phyloP scores from a whole-genome alignment of 768 basidiomycete species.

The Nidularia pulvinata region DNA sequence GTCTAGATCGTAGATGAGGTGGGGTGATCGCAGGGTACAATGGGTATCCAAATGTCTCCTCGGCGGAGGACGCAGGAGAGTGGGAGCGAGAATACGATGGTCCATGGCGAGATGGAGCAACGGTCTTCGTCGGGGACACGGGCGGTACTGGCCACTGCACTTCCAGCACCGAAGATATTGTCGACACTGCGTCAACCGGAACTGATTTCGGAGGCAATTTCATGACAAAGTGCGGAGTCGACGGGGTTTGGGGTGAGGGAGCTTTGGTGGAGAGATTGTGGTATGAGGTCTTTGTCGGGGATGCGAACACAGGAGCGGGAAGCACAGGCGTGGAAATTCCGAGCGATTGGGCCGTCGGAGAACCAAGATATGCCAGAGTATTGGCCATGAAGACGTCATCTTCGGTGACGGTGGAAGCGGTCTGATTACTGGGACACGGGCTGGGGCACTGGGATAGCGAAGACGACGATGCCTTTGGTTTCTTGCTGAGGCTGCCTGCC shows the following conservation, averaged over 20 bases:
- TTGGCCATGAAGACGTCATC: slow-evolving; percentile 41
- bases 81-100: neutral
- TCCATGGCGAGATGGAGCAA: neutral
- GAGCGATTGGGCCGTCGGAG: slow-evolving; percentile 38
- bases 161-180: slow-evolving; percentile 34
- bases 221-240: no score
- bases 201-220: neutral
- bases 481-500: slow-evolving; percentile 10
- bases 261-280: neutral
- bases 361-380: slow-evolving; percentile 43
- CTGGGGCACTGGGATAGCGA: slow-evolving; percentile 9
- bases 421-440: slow-evolving; percentile 18
- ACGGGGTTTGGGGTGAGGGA: neutral
- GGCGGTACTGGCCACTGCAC: slow-evolving; percentile 38
- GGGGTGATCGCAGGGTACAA: neutral
- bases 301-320: slow-evolving; percentile 17
- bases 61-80: neutral
- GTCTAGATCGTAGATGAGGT: neutral
- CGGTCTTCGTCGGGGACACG: slow-evolving; percentile 6
- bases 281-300: neutral
- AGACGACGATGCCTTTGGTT: slow-evolving; percentile 13
- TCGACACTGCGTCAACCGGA: slow-evolving; percentile 12
- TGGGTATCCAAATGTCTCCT: neutral
- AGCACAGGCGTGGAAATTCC: slow-evolving; percentile 30
- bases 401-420: slow-evolving; percentile 15